Conservation (phyloP, 2,329 filamentous ascomycete species). For the Fusarium sp. region DNA sequence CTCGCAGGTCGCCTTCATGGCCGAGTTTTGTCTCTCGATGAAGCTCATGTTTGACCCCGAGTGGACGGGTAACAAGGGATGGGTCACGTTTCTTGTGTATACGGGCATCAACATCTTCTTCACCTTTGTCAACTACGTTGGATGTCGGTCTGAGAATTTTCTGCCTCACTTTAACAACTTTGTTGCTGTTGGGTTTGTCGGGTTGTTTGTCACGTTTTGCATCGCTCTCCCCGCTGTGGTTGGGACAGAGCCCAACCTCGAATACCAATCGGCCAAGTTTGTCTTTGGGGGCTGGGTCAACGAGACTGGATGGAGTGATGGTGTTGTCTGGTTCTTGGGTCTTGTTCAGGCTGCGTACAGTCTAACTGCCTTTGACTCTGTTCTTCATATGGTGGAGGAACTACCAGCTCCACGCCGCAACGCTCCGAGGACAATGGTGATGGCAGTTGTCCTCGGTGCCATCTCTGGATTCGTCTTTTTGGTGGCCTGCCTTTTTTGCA, state of each 20-base stretch:
- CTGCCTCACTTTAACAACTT: constrained; percentile 66
- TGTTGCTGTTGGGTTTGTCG: constrained; percentile 63
- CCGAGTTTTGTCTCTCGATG: constrained; percentile 64
- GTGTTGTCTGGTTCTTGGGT: constrained; percentile 67
- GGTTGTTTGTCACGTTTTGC: constrained; percentile 63
- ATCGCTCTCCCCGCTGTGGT: constrained; percentile 63
- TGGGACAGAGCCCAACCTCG: constrained; percentile 55
- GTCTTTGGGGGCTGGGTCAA: constrained; percentile 63
- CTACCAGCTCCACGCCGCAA: constrained; percentile 63
- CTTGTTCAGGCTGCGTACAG: constrained; percentile 68
- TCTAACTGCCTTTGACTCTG: constrained; percentile 63
- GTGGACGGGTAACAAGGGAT: constrained; percentile 59
- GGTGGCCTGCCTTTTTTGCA: constrained; percentile 61
- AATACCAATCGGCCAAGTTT: constrained; percentile 62
- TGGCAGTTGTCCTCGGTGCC: constrained; percentile 61
- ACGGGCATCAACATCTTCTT: constrained; percentile 61
- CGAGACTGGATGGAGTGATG: constrained; percentile 61
- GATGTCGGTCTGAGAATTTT: constrained; percentile 57
- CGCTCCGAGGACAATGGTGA: constrained; percentile 62
- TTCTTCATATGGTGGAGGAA: constrained; percentile 70
- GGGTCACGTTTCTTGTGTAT: constrained; percentile 68
- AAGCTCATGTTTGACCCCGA: constrained; percentile 63
- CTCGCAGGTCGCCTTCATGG: constrained; percentile 68
- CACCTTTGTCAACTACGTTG: constrained; percentile 62
- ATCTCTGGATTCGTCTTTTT: constrained; percentile 62